These are phyloP conservation scores for Gossypium laxum DNA, from an alignment of 441 rosid genomes.

Conservation along the genomic window DNA sequence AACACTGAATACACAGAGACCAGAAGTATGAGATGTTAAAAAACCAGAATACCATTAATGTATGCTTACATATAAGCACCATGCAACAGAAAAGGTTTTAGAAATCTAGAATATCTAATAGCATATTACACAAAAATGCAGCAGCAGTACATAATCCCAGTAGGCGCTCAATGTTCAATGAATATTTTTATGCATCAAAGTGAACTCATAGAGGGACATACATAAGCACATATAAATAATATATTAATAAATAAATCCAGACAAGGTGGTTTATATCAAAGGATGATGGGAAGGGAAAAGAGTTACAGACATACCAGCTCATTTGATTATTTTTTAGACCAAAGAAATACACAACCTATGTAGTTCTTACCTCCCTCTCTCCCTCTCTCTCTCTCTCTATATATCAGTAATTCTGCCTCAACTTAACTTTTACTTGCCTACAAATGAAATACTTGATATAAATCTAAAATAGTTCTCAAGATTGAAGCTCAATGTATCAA, in stretches of 20 bases:
- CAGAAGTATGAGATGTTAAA: not conserved
- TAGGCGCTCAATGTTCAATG: not conserved
- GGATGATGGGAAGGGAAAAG: not conserved
- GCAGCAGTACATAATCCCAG: not conserved
- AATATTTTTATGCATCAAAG: not conserved
- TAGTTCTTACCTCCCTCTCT: not conserved
- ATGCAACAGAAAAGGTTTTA: not conserved
- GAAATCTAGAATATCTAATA: not conserved
- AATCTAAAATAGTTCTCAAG: not conserved
- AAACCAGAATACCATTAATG: not conserved
- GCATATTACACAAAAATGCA: not conserved
- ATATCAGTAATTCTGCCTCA: not conserved
- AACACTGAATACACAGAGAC: slow-evolving; percentile 41
- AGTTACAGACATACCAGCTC: not conserved
- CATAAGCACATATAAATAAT: not conserved
- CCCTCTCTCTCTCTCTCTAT: not conserved
- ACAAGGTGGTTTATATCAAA: not conserved
- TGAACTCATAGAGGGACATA: not conserved
- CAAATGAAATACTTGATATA: not conserved
- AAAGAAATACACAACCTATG: not conserved
- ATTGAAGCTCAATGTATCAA: not conserved
- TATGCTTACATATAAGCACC: not conserved
- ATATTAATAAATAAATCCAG: slow-evolving; percentile 1
- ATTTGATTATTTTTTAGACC: not conserved
- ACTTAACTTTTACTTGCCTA: not conserved